These are phyloP conservation scores for Gracilariopsis chorda DNA, from an alignment of 23 red algal genomes.

Conservation along the genomic window DNA sequence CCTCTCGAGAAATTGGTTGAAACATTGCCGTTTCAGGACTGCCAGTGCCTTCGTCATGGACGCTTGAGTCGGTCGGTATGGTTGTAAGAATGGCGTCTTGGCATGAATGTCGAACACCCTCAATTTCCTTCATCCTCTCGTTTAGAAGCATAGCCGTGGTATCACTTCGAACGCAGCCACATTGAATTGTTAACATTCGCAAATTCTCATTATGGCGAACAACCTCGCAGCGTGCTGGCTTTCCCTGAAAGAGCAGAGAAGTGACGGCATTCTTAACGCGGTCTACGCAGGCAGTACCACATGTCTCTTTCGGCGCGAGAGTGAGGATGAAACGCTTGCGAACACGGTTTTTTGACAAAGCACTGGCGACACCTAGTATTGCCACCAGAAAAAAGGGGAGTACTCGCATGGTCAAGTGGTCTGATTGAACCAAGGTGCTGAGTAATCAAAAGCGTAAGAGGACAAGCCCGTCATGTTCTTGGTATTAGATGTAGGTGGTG, in stretches of 20 bases:
- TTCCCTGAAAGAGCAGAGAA: neutral
- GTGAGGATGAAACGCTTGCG: slow-evolving; percentile 6
- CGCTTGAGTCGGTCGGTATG: neutral
- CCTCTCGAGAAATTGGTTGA: neutral
- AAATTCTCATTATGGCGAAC: slow-evolving; percentile 20
- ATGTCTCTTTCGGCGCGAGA: neutral
- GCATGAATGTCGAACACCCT: neutral
- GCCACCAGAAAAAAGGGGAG: neutral
- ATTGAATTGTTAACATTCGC: slow-evolving; percentile 14
- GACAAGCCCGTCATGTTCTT: too few species aligned
- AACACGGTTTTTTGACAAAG: neutral
- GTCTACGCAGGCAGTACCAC: neutral
- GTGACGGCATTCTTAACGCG: neutral
- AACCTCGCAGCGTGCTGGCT: slow-evolving; percentile 7
- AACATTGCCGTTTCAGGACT: slow-evolving; percentile 17
- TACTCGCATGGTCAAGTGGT: neutral
- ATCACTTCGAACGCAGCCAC: slow-evolving; percentile 3
- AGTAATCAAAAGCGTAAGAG: too few species aligned
- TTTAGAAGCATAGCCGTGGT: slow-evolving; percentile 23
- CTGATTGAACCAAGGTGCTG: too few species aligned
- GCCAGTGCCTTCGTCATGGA: neutral
- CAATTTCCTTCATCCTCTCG: neutral
- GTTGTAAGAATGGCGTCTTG: slow-evolving; percentile 38
- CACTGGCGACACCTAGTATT: neutral
- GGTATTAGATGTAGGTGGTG: too few species aligned